Conservation (phyloP, 148 eudicot genomes). For the Rhododendron simsii region DNA sequence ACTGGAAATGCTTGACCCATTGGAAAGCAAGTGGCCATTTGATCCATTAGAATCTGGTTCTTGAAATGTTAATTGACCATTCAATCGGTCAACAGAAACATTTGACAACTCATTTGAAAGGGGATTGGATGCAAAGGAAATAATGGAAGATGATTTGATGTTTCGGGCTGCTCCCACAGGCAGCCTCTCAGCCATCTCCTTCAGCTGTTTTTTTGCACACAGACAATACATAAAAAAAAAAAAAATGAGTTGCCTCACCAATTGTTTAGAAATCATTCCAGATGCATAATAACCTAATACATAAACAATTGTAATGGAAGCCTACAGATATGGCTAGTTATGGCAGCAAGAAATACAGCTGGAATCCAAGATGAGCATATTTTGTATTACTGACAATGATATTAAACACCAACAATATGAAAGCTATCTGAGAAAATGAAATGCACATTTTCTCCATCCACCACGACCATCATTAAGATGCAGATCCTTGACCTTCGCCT, state of each 20-base stretch:
- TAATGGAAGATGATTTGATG: slow-evolving; percentile 51
- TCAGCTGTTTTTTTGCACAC: slow-evolving; percentile 37
- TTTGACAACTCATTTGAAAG: slow-evolving; percentile 44
- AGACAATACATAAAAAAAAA: background rate
- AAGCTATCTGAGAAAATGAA: background rate
- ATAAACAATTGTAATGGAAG: background rate
- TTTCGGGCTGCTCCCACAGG: slow-evolving; percentile 87
- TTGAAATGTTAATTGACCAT: slow-evolving; percentile 37
- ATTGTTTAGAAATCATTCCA: background rate
- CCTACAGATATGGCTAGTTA: background rate
- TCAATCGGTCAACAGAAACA: slow-evolving; percentile 44
- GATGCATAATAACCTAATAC: background rate
- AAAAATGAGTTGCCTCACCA: slow-evolving; percentile 4
- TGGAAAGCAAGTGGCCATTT: slow-evolving; percentile 42
- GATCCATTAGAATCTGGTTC: slow-evolving; percentile 57
- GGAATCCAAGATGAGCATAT: background rate
- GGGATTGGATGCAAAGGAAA: slow-evolving; percentile 40
- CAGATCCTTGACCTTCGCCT: background rate
- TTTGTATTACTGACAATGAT: background rate
- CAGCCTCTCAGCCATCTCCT: slow-evolving; percentile 96
- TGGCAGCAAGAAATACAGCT: background rate
- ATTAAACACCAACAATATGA: background rate
- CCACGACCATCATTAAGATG: background rate
- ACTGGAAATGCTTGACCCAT: slow-evolving; percentile 56
- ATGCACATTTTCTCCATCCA: background rate